Conservation (phyloP, 345 rosid genomes). For the Dovyalis caffra region DNA sequence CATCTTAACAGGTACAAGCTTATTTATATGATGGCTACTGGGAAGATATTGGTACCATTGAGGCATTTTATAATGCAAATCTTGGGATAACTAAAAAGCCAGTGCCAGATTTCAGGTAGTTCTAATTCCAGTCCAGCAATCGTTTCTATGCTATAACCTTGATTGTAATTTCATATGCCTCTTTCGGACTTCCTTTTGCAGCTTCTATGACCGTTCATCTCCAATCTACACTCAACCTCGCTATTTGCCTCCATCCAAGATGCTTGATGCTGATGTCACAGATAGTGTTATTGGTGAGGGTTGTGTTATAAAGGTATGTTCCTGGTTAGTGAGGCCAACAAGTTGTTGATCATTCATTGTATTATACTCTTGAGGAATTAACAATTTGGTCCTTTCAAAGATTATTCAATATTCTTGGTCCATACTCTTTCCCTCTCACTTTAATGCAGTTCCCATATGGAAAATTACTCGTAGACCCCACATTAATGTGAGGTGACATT, state of each 20-base stretch:
- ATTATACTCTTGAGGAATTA: not conserved
- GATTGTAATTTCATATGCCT: not conserved
- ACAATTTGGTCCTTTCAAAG: not conserved
- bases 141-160: not conserved
- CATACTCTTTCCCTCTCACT: too few relatives aligned
- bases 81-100: constrained; percentile 94
- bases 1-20: constrained; percentile 73
- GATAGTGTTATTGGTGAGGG: constrained; percentile 98
- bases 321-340: not conserved
- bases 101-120: constrained; percentile 87
- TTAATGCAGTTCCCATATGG: too few relatives aligned
- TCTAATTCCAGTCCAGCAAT: not conserved
- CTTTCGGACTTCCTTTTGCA: constrained; percentile 28
- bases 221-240: constrained; percentile 98
- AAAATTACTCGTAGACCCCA: too few relatives aligned
- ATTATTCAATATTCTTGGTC: too few relatives aligned
- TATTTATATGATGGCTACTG: constrained; percentile 95
- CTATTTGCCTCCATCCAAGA: constrained; percentile 91
- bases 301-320: constrained; percentile 81
- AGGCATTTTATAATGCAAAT: constrained; percentile 94
- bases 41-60: constrained; percentile 98
- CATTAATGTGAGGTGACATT: too few relatives aligned
- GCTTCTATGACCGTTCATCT: constrained; percentile 94
- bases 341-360: not conserved
- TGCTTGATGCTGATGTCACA: constrained; percentile 97